A percentile compares a stretch with the other conserved stretches of the same genome.
These are phyloP conservation scores for Coniosporium apollinis DNA, from an alignment of 495 filamentous ascomycete genomes.

Conservation along the genomic window DNA sequence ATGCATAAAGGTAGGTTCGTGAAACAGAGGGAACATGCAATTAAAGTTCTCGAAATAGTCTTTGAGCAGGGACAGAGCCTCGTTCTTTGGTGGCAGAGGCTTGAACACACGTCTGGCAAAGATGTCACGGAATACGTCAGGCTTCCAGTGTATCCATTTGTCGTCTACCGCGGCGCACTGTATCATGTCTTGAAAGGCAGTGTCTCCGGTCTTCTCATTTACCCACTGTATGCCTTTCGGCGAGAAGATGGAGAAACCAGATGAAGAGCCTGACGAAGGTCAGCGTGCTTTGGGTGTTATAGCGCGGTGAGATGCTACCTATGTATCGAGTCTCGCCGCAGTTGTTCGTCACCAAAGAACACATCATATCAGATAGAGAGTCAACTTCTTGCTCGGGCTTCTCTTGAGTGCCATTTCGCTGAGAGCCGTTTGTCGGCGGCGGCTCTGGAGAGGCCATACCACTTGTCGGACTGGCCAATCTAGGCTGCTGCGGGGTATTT, in stretches of 20 bases:
- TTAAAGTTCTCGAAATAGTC: constrained; percentile 98
- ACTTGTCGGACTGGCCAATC: constrained; percentile 10
- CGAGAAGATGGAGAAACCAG: constrained; percentile 95
- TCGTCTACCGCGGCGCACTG: constrained; percentile 61
- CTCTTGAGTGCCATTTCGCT: constrained; percentile 10
- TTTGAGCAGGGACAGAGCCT: constrained; percentile 65
- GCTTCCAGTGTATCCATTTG: constrained; percentile 93
- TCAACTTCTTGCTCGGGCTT: constrained; percentile 55
- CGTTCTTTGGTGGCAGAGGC: constrained; percentile 62
- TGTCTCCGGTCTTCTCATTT: constrained; percentile 92
- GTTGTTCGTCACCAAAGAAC: constrained; percentile 93
- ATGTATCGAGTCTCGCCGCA: constrained; percentile 93
- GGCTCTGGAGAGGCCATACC: constrained; percentile 42
- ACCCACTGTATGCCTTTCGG: constrained; percentile 98
- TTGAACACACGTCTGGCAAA: constrained; percentile 75
- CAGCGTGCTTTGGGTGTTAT: not conserved
- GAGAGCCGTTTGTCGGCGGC: not conserved
- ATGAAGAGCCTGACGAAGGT: constrained; percentile 58
- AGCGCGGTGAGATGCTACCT: constrained; percentile 35
- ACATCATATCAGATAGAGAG: constrained; percentile 95
- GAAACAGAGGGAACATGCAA: constrained; percentile 93
- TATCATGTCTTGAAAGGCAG: constrained; percentile 92
- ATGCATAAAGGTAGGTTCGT: constrained; percentile 96
- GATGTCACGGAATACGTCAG: constrained; percentile 85
- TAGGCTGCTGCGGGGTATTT: constrained; percentile 27